These are phyloP conservation scores for Gracilaria gracilis DNA, from an alignment of 23 red algal genomes.

Conservation along the genomic window DNA sequence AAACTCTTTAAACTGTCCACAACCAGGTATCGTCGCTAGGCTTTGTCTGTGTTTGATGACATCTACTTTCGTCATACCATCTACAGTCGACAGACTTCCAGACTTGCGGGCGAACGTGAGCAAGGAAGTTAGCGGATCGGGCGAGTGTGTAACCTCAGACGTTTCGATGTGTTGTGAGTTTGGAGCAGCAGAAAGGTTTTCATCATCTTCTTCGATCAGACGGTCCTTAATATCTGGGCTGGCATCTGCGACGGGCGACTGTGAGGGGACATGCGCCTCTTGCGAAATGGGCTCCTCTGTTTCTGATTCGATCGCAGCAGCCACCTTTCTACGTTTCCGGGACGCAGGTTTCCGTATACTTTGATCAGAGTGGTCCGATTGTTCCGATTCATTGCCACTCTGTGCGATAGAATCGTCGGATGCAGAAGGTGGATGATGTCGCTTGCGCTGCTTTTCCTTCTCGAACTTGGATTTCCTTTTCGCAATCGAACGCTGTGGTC, in stretches of 20 bases:
- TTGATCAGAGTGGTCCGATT: neutral
- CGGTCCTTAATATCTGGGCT: neutral
- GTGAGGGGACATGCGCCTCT: neutral
- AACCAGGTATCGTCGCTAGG: constrained; percentile 26
- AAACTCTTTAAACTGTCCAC: neutral
- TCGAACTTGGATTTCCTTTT: neutral
- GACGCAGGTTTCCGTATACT: neutral
- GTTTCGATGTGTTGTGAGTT: neutral
- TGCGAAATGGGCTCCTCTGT: neutral
- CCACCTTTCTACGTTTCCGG: neutral
- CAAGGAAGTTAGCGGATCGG: neutral
- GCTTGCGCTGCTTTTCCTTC: neutral
- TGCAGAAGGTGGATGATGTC: neutral
- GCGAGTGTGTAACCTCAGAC: neutral
- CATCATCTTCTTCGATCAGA: neutral
- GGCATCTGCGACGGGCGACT: neutral
- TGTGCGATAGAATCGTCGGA: neutral
- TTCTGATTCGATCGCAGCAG: neutral
- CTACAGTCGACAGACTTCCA: neutral
- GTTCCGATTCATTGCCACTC: neutral
- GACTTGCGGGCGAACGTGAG: constrained; percentile 18
- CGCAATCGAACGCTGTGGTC: neutral
- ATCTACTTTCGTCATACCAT: neutral
- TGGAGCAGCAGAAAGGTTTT: neutral
- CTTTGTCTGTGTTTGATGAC: constrained; percentile 12